Conservation (phyloP, 106 monocot genomes). For the Narthecium ossifragum region DNA sequence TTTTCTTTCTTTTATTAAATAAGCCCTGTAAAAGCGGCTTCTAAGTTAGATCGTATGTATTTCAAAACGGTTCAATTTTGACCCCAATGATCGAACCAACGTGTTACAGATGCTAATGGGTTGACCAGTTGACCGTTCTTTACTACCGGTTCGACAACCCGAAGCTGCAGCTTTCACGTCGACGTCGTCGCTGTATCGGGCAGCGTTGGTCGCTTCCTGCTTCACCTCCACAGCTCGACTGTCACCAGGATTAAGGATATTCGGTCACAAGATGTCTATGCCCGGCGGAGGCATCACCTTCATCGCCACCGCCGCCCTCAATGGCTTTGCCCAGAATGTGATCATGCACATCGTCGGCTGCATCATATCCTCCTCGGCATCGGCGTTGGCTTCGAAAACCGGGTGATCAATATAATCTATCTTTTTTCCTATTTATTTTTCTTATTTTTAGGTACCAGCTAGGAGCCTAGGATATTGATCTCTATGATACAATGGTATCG, state of each 20-base stretch:
- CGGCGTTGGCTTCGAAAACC: background rate
- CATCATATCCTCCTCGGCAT: conserved; percentile 4
- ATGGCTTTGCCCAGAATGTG: background rate
- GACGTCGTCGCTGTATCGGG: background rate
- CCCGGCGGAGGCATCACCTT: conserved; percentile 6
- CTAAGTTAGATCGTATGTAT: too few relatives aligned
- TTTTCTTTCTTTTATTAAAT: too few relatives aligned
- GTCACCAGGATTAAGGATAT: background rate
- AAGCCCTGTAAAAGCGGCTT: too few relatives aligned
- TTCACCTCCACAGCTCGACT: background rate
- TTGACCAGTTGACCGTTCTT: too few relatives aligned
- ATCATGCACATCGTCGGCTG: conserved; percentile 3
- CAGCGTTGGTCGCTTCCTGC: background rate
- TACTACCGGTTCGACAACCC: background rate
- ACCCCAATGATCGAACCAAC: too few relatives aligned
- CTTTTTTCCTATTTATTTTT: background rate
- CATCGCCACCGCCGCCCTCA: background rate
- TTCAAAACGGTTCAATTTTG: too few relatives aligned
- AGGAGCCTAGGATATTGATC: background rate
- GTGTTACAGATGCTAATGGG: too few relatives aligned
- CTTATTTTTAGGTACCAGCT: background rate
- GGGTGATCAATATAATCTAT: background rate
- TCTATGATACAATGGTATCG: too few relatives aligned
- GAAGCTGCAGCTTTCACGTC: background rate
- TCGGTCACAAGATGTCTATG: background rate